Evolutionary conservation across 306 rosid genomes (phyloP).

Genomic region (Vigna nakashimae): DNA sequence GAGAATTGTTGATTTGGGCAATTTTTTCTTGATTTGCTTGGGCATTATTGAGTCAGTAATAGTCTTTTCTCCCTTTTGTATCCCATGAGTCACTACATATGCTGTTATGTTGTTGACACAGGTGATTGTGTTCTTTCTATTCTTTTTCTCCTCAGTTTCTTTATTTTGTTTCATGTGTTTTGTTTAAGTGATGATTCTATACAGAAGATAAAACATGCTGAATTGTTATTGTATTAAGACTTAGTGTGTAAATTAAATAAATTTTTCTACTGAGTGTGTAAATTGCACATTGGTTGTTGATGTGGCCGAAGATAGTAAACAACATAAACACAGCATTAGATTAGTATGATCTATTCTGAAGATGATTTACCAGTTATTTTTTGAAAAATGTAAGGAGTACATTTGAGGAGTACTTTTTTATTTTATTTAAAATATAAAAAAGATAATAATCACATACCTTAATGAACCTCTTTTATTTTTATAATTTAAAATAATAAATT

Average conservation of each 20-base stretch:
- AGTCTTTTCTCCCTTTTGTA: not conserved
- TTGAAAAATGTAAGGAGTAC: too few relatives aligned
- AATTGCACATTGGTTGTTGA: not conserved
- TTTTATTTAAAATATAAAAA: too few relatives aligned
- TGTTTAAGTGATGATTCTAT: not conserved
- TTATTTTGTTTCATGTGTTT: not conserved
- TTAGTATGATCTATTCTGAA: too few relatives aligned
- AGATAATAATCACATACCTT: too few relatives aligned
- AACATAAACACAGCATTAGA: too few relatives aligned
- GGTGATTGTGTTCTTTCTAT: not conserved
- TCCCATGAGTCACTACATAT: not conserved
- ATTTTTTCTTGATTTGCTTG: conserved; percentile 20
- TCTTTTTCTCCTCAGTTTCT: not conserved
- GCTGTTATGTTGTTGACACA: not conserved
- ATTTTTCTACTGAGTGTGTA: not conserved
- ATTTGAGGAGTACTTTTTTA: too few relatives aligned
- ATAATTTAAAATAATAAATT: too few relatives aligned
- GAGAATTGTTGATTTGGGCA: conserved; percentile 25
- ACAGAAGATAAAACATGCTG: not conserved
- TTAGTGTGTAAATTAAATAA: not conserved
- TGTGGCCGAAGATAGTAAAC: not conserved
- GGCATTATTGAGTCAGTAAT: not conserved
- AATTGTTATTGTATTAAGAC: not conserved
- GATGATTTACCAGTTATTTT: too few relatives aligned
- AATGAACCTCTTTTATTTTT: too few relatives aligned